Evolutionary conservation across 164 flowering plant genomes (phyloP).

Genomic region (Tetrastigma voinierianum): DNA sequence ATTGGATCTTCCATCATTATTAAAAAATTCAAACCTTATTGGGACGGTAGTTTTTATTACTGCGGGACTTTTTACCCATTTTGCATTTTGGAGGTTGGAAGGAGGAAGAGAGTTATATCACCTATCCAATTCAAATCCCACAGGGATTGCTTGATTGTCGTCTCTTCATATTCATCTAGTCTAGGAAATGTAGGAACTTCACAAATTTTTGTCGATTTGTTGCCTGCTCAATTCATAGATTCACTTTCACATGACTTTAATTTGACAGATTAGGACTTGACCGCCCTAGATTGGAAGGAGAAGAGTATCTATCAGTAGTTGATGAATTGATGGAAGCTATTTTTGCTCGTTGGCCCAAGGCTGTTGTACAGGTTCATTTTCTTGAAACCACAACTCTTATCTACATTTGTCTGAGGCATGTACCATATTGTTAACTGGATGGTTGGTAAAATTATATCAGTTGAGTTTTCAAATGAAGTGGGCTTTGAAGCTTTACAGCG

Average conservation of each 20-base stretch:
- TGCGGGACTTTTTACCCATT: too few species aligned
- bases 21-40: too few species aligned
- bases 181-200: background rate
- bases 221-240: background rate
- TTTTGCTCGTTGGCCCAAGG: conserved; percentile 91
- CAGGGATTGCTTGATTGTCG: too few species aligned
- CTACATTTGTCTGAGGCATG: background rate
- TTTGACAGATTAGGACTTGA: conserved; percentile 88
- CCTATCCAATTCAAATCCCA: too few species aligned
- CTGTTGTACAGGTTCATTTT: conserved; percentile 82
- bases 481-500: conserved; percentile 98
- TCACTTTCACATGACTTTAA: conserved; percentile 14
- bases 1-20: too few species aligned
- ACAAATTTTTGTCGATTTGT: background rate
- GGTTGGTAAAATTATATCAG: conserved; percentile 34
- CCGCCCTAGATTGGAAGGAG: conserved; percentile 93
- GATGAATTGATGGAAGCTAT: conserved; percentile 99
- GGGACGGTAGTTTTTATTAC: too few species aligned
- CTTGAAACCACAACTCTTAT: conserved; percentile 3
- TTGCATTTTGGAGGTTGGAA: too few species aligned
- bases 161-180: too few species aligned
- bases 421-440: conserved; percentile 6
- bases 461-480: conserved; percentile 99
- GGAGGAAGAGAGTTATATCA: too few species aligned
- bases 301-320: conserved; percentile 80